Evolutionary conservation across 2,329 filamentous ascomycete species (phyloP).

Genomic region (Colletotrichum sp.): DNA sequence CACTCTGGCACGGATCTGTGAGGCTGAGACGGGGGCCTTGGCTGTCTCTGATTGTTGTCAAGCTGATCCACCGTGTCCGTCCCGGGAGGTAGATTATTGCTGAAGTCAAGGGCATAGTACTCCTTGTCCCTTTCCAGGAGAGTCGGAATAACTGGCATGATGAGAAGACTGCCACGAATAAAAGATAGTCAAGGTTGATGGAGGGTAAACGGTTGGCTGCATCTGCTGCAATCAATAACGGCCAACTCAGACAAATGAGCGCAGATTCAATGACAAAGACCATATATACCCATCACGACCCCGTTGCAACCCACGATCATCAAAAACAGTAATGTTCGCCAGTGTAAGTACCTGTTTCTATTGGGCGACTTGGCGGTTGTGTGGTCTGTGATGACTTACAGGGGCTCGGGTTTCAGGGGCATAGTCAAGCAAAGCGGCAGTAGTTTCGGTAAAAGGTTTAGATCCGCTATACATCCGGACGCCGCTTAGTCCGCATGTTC

Average conservation of each 20-base stretch:
- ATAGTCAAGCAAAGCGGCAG: background rate
- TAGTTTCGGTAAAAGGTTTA: background rate
- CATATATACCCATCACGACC: background rate
- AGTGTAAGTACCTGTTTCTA: fast-evolving
- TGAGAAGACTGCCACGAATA: background rate
- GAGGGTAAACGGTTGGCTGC: background rate
- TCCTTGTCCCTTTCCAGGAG: background rate
- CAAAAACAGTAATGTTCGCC: background rate
- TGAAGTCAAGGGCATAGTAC: background rate
- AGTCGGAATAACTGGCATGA: background rate
- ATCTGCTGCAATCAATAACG: fast-evolving
- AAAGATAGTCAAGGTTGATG: fast-evolving
- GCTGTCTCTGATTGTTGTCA: too few species aligned
- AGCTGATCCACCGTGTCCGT: background rate
- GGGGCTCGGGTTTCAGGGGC: background rate
- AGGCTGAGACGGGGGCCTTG: too few species aligned
- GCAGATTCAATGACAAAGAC: fast-evolving
- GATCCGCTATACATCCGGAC: background rate
- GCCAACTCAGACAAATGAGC: background rate
- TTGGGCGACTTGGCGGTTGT: background rate
- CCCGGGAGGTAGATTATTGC: background rate
- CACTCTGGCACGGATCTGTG: too few species aligned
- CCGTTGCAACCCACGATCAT: fast-evolving
- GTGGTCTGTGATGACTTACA: background rate
- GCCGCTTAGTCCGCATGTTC: background rate